Conservation (phyloP, 129 eudicot genomes). For the Escallonia herrerae region DNA sequence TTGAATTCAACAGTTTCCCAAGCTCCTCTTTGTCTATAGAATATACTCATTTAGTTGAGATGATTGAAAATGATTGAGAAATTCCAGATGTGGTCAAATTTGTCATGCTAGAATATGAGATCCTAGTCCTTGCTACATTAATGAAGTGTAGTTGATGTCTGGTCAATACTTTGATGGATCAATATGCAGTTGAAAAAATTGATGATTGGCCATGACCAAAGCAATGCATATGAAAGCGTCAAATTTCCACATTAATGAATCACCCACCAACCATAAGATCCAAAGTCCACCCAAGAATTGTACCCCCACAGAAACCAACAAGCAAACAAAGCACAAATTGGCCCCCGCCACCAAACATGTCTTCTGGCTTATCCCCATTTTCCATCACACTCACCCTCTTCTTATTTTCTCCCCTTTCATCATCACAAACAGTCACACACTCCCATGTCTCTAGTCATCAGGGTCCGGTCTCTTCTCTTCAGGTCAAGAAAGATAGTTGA, state of each 20-base stretch:
- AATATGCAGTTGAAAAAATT: slow-evolving; percentile 15
- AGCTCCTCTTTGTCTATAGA: too few species aligned
- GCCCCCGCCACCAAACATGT: slow-evolving; percentile 20
- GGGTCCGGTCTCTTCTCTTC: slow-evolving; percentile 29
- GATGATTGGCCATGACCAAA: slow-evolving; percentile 27
- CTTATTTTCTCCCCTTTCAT: slow-evolving; percentile 30
- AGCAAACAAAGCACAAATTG: slow-evolving; percentile 4
- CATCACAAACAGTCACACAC: slow-evolving; percentile 36
- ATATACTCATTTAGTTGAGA: too few species aligned
- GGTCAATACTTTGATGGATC: neutral
- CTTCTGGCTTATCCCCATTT: slow-evolving; percentile 18
- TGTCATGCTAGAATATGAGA: too few species aligned
- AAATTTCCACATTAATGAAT: slow-evolving; percentile 11
- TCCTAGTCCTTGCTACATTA: too few species aligned
- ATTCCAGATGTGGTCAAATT: too few species aligned
- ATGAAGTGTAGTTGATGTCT: neutral
- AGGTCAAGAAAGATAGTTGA: slow-evolving; percentile 21
- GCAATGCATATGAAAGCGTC: slow-evolving; percentile 31
- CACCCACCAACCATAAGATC: slow-evolving; percentile 30
- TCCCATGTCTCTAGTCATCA: slow-evolving; percentile 32
- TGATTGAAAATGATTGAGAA: too few species aligned
- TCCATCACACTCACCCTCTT: slow-evolving; percentile 11
- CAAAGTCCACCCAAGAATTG: slow-evolving; percentile 17
- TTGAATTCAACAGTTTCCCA: too few species aligned
- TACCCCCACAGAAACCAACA: slow-evolving; percentile 1